phyloP scores from a whole-genome alignment of 352 stramenopile genomes.

The Pythium aphanidermatum region DNA sequence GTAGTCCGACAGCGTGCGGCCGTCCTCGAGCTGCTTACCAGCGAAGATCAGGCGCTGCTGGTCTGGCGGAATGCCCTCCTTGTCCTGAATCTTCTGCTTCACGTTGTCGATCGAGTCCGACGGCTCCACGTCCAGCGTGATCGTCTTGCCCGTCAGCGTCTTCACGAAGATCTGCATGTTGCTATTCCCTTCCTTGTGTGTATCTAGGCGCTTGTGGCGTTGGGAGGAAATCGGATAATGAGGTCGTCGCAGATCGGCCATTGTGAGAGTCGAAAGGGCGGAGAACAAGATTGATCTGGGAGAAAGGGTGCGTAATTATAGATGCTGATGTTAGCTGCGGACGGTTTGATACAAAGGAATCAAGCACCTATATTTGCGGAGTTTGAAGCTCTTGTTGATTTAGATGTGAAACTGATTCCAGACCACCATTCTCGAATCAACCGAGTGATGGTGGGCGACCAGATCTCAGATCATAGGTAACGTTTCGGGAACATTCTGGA shows the following conservation, averaged over 20 bases:
- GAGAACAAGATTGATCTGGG: not conserved
- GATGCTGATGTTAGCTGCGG: too few species aligned
- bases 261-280: not conserved
- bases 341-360: too few species aligned
- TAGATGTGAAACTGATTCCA: constrained; percentile 3
- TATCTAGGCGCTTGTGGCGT: constrained; percentile 13
- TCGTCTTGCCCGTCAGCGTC: constrained; percentile 90
- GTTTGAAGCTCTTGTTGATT: not conserved
- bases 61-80: constrained; percentile 91
- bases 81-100: constrained; percentile 94
- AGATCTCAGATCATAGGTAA: too few species aligned
- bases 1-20: constrained; percentile 93
- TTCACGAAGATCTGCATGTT: constrained; percentile 91
- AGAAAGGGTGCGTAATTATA: not conserved
- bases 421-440: constrained; percentile 1
- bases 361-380: not conserved
- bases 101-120: constrained; percentile 94
- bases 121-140: constrained; percentile 90
- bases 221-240: constrained; percentile 21
- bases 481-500: not conserved
- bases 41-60: constrained; percentile 96
- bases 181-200: constrained; percentile 7
- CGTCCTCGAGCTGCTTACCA: constrained; percentile 94
- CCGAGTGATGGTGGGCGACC: constrained; percentile 6
- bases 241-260: too few species aligned